Percentiles rank a stretch among this genome's conserved stretches.
Evolutionary conservation across 2,329 filamentous ascomycete species (phyloP).

Genomic region (Colletotrichum cuscutae): DNA sequence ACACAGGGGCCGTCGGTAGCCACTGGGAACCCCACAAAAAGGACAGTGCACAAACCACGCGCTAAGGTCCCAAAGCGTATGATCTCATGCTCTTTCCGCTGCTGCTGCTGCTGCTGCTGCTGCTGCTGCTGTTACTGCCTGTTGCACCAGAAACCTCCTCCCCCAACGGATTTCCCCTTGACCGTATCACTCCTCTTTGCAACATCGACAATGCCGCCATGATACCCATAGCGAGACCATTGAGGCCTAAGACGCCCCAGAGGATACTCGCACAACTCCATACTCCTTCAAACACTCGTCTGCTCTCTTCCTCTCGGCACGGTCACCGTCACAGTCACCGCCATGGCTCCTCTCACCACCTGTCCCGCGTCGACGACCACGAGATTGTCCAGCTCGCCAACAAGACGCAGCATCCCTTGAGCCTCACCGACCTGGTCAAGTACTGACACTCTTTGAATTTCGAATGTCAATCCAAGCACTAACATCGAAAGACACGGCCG

Average conservation of each 20-base stretch:
- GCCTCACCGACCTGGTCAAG: conserved; percentile 89
- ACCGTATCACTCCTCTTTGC: conserved; percentile 2
- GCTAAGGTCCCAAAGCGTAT: conserved; percentile 15
- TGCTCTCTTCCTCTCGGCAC: conserved; percentile 37
- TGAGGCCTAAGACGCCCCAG: conserved; percentile 46
- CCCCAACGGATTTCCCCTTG: background rate
- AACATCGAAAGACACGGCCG: conserved; percentile 71
- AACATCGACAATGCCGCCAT: conserved; percentile 56
- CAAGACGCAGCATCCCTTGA: conserved; percentile 82
- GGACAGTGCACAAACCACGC: conserved; percentile 7
- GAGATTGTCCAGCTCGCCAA: conserved; percentile 83
- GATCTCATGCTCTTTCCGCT: conserved; percentile 24
- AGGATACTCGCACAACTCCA: conserved; percentile 31
- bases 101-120: background rate
- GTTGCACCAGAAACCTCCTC: background rate
- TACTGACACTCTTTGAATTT: conserved; percentile 48
- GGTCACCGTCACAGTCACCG: conserved; percentile 19
- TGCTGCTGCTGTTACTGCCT: background rate
- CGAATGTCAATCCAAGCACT: no score
- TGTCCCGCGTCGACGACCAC: conserved; percentile 45
- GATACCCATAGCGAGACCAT: conserved; percentile 51
- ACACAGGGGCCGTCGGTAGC: background rate
- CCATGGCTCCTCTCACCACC: conserved; percentile 28
- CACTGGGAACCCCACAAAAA: background rate
- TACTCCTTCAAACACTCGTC: background rate